Evolutionary conservation across 768 basidiomycete genomes (phyloP).

Genomic region (Leucocoprinus sp.): DNA sequence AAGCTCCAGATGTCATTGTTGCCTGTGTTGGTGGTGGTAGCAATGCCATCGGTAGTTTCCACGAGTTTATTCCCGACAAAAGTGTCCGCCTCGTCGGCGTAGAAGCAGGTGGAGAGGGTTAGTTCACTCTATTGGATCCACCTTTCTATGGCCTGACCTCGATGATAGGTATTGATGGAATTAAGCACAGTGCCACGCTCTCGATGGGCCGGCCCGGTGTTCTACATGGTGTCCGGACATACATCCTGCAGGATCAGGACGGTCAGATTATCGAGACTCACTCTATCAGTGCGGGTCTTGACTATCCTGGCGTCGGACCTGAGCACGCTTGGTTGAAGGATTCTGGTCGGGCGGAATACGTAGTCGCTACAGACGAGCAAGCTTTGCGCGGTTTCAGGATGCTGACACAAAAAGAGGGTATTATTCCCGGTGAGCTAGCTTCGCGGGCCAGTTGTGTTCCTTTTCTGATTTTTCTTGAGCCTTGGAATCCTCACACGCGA

Average conservation of each 20-base stretch:
- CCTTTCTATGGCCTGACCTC: conserved; percentile 2
- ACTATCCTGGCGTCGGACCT: conserved; percentile 96
- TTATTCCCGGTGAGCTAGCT: conserved; percentile 73
- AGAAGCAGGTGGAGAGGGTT: conserved; percentile 96
- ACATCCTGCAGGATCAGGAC: conserved; percentile 78
- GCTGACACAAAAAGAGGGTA: conserved; percentile 89
- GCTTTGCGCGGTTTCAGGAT: conserved; percentile 88
- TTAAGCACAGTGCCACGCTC: conserved; percentile 87
- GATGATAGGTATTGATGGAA: conserved; percentile 64
- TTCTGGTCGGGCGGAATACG: conserved; percentile 87
- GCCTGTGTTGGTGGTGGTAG: conserved; percentile 98
- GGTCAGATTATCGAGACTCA: conserved; percentile 98
- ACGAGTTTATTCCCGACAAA: conserved; percentile 90
- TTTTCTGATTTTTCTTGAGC: conserved; percentile 36
- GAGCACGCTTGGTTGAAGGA: conserved; percentile 98
- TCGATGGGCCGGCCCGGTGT: conserved; percentile 89
- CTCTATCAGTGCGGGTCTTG: conserved; percentile 91
- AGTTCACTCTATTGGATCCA: conserved; percentile 10
- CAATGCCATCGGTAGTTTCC: conserved; percentile 97
- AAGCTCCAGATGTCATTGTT: conserved; percentile 89
- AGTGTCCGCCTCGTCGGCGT: conserved; percentile 84
- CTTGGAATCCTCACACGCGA: conserved; percentile 90
- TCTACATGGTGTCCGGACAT: conserved; percentile 92
- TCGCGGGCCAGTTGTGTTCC: background rate
- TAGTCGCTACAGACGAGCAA: conserved; percentile 88